Base-by-base conservation (phyloP, 2,329 filamentous ascomycete species). In the Colletotrichum acutatum region DNA sequence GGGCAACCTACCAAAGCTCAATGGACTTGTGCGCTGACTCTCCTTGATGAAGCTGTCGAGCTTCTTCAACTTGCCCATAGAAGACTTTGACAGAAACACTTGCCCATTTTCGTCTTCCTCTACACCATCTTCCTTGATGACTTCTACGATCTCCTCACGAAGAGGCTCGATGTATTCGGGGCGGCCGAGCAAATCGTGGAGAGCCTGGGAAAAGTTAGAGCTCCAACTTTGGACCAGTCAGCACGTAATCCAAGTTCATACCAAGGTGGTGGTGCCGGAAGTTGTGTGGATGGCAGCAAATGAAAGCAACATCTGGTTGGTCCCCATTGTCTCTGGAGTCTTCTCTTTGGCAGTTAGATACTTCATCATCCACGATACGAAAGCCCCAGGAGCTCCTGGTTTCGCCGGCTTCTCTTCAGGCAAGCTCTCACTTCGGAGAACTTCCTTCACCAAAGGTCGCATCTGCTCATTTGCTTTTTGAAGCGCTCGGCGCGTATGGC, bases 331-430 rank as follows among this genome's bases (percentile, higher is more conserved):
- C 52, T 72, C 70, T 8, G 70, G 52, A 4, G 54, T 70, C 8
- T 52, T 58, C n/a, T 42, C 3, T 12, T 30, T 19, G 7, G 54
- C 11, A 1, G 66, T 34, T 3, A 64, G 22, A n/a, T 80, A 74
- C 37, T 84, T 82, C 60, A 84, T 80, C 75, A 85, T 82, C 85
- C 84, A 87, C 16, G 84, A 83, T 52, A 86, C 80, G 11, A 82
- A 72, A 2, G 70, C 66, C 1, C 66, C 70, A 0, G 53, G 28
- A 2, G 66, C 80, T 46, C 83, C 82, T 9, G 83, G 73, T 49
- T 80, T 79, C 49, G 75, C 72, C 24, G 83, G 69, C 22, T 79
- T 75, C 46, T 66, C 59, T 12, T 26, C 67, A 5, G 46, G 2
- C 0, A 19, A 54, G 4, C 22, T 14, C 30, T 52, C 26, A 26